These are phyloP conservation scores for Astragalus membranaceus DNA, from an alignment of 306 rosid genomes.

Conservation along the genomic window DNA sequence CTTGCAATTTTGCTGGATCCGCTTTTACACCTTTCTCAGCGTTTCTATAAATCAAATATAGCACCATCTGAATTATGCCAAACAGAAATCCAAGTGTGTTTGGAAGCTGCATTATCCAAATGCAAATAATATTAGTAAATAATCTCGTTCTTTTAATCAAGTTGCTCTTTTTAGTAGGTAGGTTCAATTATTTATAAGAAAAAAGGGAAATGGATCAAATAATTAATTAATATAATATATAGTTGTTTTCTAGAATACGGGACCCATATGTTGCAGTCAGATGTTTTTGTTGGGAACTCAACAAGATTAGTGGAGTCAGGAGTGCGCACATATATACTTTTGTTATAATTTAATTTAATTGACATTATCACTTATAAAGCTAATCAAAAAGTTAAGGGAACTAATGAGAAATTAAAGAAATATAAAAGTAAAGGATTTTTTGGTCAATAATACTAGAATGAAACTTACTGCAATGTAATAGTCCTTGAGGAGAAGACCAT, in stretches of 20 bases:
- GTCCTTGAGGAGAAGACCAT: constrained; percentile 74
- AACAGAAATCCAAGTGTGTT: constrained; percentile 73
- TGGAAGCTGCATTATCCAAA: constrained; percentile 55
- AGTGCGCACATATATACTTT: background rate
- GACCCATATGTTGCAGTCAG: background rate
- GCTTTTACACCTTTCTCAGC: constrained; percentile 13
- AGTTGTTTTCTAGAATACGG: background rate
- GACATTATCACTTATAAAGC: background rate
- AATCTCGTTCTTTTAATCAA: background rate
- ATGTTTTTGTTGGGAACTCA: background rate
- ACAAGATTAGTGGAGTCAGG: background rate
- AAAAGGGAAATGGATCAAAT: background rate
- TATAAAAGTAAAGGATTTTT: background rate
- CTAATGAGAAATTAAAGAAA: no score
- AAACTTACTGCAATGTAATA: constrained; percentile 73
- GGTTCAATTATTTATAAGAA: background rate
- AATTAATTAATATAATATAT: background rate
- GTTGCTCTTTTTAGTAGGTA: background rate
- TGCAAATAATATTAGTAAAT: background rate
- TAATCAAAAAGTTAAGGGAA: no score
- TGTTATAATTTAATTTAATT: background rate
- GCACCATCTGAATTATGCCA: constrained; percentile 76
- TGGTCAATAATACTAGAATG: background rate
- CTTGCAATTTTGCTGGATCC: constrained; percentile 49
- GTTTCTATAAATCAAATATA: constrained; percentile 58